A percentile compares a stretch with the other conserved stretches of the same genome.
Evolutionary conservation across 306 rosid species (phyloP).

Genomic region (Dalbergia cochinchinensis): DNA sequence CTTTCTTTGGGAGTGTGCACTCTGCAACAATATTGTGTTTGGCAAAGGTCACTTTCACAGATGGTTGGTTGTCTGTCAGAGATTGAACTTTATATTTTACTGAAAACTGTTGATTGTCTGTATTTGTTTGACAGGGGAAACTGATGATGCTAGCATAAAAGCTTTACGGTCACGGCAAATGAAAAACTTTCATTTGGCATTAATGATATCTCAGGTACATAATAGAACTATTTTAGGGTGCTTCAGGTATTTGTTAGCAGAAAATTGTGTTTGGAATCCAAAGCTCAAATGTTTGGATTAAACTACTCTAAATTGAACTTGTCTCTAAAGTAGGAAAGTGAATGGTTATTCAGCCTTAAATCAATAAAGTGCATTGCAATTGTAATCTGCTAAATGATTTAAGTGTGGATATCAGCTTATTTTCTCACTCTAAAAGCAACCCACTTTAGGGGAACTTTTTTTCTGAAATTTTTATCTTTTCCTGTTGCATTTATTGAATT

Average conservation of each 20-base stretch:
- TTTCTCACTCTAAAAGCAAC: not conserved
- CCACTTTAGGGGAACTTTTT: not conserved
- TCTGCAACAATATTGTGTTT: conserved; percentile 13
- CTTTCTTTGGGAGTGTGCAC: conserved; percentile 15
- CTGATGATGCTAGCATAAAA: conserved; percentile 62
- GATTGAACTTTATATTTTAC: conserved; percentile 29
- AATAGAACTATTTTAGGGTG: conserved; percentile 28
- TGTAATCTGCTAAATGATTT: too few species aligned
- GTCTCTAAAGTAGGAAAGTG: not conserved
- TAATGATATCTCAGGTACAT: conserved; percentile 85
- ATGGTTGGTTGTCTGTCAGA: conserved; percentile 15
- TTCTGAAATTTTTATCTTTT: not conserved
- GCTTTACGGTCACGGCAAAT: conserved; percentile 87
- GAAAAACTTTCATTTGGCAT: conserved; percentile 91
- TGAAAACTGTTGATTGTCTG: conserved; percentile 21
- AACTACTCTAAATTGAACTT: not conserved
- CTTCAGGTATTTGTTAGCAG: conserved; percentile 22
- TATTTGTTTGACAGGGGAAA: conserved; percentile 73
- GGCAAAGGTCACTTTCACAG: conserved; percentile 19
- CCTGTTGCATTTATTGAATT: not conserved
- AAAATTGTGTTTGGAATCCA: conserved; percentile 22
- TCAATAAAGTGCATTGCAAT: too few species aligned
- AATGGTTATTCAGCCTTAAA: not conserved
- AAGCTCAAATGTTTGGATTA: not conserved
- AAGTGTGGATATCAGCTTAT: too few species aligned